These are phyloP conservation scores for Mycosphaerelloides madeirae DNA, from an alignment of 2,329 filamentous ascomycete species.

Conservation along the genomic window DNA sequence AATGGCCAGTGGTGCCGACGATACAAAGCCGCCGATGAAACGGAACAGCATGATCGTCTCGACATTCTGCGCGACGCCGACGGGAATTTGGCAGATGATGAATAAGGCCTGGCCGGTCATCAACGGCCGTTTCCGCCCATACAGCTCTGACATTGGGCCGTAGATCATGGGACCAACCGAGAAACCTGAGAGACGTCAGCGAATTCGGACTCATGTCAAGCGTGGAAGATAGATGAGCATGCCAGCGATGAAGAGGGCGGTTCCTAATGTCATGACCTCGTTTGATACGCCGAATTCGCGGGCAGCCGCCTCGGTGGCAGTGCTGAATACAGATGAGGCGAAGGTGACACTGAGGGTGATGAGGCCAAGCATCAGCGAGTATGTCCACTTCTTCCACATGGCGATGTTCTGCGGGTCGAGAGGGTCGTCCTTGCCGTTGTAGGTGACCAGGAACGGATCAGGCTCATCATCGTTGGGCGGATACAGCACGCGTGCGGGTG, in stretches of 20 bases:
- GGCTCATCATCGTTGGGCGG: too few relatives aligned
- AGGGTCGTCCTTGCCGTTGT: conserved; percentile 23
- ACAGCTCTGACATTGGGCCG: conserved; percentile 52
- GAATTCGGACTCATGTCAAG: too few relatives aligned
- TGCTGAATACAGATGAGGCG: conserved; percentile 43
- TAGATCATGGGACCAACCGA: conserved; percentile 43
- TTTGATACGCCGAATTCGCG: too few relatives aligned
- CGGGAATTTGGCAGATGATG: conserved; percentile 37
- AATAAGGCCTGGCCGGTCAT: conserved; percentile 33
- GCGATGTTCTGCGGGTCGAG: conserved; percentile 22
- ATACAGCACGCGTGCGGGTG: too few relatives aligned
- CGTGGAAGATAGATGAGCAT: too few relatives aligned
- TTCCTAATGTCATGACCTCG: too few relatives aligned
- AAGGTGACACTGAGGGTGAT: conserved; percentile 48
- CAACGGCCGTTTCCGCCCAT: conserved; percentile 41
- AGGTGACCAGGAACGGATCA: conserved; percentile 25
- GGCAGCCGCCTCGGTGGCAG: too few relatives aligned
- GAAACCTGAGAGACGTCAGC: too few relatives aligned
- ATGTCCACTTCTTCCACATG: conserved; percentile 31
- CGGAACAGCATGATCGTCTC: conserved; percentile 41
- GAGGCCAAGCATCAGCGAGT: conserved; percentile 38
- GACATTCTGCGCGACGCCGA: conserved; percentile 41
- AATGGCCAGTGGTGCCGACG: conserved; percentile 41
- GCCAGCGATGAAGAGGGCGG: too few relatives aligned
- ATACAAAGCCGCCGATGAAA: conserved; percentile 41